Conservation (phyloP, 2,329 filamentous ascomycete species). For the Alternaria panax region DNA sequence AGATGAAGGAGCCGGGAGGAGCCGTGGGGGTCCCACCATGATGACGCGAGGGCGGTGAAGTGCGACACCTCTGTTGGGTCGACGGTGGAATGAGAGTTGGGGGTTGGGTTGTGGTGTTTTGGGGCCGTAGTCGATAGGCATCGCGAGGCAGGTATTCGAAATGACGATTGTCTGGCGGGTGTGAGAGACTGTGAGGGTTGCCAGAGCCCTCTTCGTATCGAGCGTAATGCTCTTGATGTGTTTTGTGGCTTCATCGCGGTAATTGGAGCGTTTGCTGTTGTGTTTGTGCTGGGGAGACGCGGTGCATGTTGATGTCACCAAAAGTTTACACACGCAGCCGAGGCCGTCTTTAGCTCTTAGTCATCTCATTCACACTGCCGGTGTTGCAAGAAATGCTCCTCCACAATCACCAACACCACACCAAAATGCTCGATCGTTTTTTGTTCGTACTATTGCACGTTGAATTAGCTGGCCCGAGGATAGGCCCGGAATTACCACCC, state of each 20-base stretch:
- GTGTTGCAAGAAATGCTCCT: not conserved
- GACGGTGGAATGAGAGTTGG: slow-evolving; percentile 55
- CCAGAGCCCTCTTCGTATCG: slow-evolving; percentile 7
- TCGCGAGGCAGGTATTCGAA: slow-evolving; percentile 16
- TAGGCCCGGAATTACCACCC: too few species aligned
- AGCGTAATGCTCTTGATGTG: slow-evolving; percentile 16
- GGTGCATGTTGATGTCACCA: slow-evolving; percentile 21
- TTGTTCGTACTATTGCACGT: not conserved
- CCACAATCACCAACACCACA: not conserved
- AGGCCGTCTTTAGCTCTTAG: not conserved
- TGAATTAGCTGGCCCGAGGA: too few species aligned
- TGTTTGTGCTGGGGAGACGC: not conserved
- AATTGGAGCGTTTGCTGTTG: not conserved
- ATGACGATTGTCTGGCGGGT: not conserved
- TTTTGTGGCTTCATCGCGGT: slow-evolving; percentile 21
- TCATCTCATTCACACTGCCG: not conserved
- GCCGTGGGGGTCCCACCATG: slow-evolving; percentile 97
- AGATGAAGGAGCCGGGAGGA: slow-evolving; percentile 91
- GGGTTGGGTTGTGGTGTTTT: slow-evolving; percentile 23
- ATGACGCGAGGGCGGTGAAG: slow-evolving; percentile 90
- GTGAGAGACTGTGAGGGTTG: not conserved
- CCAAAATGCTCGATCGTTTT: not conserved
- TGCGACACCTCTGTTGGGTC: slow-evolving; percentile 90
- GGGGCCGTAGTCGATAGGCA: slow-evolving; percentile 24
- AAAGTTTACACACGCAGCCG: slow-evolving; percentile 11